A percentile compares a stretch with the other conserved stretches of the same genome.
Conservation (phyloP, 345 rosid genomes). For the Melastoma malabathricum region DNA sequence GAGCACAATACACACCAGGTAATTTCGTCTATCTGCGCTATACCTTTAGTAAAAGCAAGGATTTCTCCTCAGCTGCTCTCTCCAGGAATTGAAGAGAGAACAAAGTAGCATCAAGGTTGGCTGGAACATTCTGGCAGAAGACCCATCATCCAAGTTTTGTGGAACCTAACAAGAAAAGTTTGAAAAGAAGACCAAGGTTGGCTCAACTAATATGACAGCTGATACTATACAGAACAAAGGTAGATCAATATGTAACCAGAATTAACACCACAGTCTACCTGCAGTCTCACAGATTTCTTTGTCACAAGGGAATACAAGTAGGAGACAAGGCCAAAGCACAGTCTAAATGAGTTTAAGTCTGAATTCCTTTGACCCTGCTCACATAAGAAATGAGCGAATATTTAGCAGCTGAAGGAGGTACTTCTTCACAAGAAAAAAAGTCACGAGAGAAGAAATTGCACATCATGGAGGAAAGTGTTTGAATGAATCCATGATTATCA, state of each 20-base stretch:
- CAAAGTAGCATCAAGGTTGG: conserved; percentile 53
- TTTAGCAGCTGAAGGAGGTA: not conserved
- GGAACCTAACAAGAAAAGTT: conserved; percentile 31
- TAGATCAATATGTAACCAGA: too few species aligned
- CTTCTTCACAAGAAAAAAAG: conserved; percentile 2
- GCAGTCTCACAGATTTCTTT: conserved; percentile 62
- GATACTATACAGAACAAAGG: too few species aligned
- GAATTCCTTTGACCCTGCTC: conserved; percentile 42
- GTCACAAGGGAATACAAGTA: conserved; percentile 74
- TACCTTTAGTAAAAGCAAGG: conserved; percentile 71
- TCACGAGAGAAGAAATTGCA: conserved; percentile 40
- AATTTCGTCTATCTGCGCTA: not conserved
- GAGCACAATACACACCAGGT: too few species aligned
- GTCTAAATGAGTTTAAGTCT: conserved; percentile 39
- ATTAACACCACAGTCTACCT: conserved; percentile 25
- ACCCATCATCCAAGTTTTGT: conserved; percentile 26
- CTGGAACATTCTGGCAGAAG: conserved; percentile 41
- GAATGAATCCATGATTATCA: conserved; percentile 68
- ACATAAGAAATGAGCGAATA: conserved; percentile 8
- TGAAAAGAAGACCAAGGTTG: not conserved
- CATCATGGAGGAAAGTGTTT: conserved; percentile 82
- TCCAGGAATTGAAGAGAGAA: conserved; percentile 64
- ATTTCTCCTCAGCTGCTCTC: conserved; percentile 82
- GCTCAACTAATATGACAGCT: too few species aligned
- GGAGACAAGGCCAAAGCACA: conserved; percentile 71